Evolutionary conservation across 371 early-diverging fungal species (phyloP), one percentile per base, ranked within the genome.

Genomic region (Capillidium heterosporum): DNA sequence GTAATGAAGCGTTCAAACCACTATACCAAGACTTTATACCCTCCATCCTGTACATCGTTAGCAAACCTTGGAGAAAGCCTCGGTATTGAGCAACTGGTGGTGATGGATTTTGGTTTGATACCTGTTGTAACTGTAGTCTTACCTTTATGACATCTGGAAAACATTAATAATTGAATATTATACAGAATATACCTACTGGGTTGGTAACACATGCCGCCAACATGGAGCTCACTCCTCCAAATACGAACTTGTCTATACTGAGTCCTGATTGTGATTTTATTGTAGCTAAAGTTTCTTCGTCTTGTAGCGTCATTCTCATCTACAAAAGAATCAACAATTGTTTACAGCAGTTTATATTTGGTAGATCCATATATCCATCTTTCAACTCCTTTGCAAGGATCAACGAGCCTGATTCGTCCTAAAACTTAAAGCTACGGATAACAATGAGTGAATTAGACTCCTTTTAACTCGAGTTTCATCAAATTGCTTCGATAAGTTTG

Each of bases 1-100:
- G 61, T 19, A 80, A 61, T 8, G 70, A 63, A 0, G 80, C 70
- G 2, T 67, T 61, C 8, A 80, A 56, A 21, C 80, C 80, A n/a
- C 60, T 58, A 56, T 64, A 75, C 43, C 66, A 65, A 15, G 56
- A 70, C 47, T 39, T 52, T 57, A 52, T 31, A 39, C 59, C 74
- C 66, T 56, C 74, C 54, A 49, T 63, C 59, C 0, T 28, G 47
- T 27, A 59, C 50, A 17, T 62, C 7, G 26, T 58, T 65, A 17
- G 61, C 46, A 48, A 61, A 41, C 26, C 63, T 24, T 7, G 60
- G 27, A 27, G 61, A 63, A 29, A 62, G 1, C 27, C 63, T 32
- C 17, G 54, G 44, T 44, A 66, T 59, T 13, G 57, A 51, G 32
- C 32, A 11, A 28, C 27, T n/a, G n/a, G n/a, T n/a, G n/a, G n/a